phyloP scores from a whole-genome alignment of 2,329 filamentous ascomycete genomes.

The Trichoderma simmonsii region DNA sequence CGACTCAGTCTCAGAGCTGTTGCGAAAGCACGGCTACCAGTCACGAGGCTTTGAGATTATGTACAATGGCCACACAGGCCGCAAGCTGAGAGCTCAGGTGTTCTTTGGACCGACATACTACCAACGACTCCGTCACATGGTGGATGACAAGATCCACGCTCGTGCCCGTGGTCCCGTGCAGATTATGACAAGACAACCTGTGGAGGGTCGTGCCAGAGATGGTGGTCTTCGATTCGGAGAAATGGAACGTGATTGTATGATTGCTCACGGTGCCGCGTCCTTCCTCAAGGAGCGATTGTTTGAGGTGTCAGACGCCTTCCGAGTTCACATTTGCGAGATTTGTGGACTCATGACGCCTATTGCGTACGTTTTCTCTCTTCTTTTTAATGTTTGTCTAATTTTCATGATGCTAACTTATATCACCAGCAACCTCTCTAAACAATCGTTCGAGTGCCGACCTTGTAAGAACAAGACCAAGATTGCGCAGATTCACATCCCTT shows the following conservation, averaged over 20 bases:
- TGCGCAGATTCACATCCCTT: slow-evolving; percentile 95
- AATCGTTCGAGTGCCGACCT: slow-evolving; percentile 92
- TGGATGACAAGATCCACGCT: slow-evolving; percentile 99
- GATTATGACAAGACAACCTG: slow-evolving; percentile 94
- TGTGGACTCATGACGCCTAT: slow-evolving; percentile 99
- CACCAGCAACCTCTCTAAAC: slow-evolving; percentile 82
- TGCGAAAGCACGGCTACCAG: slow-evolving; percentile 90
- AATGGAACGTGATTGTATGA: slow-evolving; percentile 99
- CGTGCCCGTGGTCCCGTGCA: slow-evolving; percentile 93
- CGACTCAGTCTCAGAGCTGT: slow-evolving; percentile 81
- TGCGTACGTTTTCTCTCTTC: slow-evolving; percentile 65
- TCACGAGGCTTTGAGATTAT: slow-evolving; percentile 96
- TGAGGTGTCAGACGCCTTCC: slow-evolving; percentile 95
- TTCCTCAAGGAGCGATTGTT: slow-evolving; percentile 98
- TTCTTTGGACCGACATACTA: slow-evolving; percentile 99
- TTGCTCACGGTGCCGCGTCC: slow-evolving; percentile 94
- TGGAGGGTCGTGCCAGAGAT: slow-evolving; percentile 96
- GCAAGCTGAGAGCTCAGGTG: slow-evolving; percentile 88
- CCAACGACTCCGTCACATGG: slow-evolving; percentile 97
- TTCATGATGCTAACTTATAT: slow-evolving; percentile 32
- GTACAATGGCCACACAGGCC: slow-evolving; percentile 97
- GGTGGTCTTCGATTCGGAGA: slow-evolving; percentile 99
- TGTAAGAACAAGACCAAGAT: slow-evolving; percentile 99
- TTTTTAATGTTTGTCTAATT: background rate
- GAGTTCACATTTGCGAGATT: slow-evolving; percentile 97